Percentiles rank a stretch among this genome's conserved stretches.
Evolutionary conservation across 2,329 filamentous ascomycete genomes (phyloP).

Genomic region (Verticillium isaacii): DNA sequence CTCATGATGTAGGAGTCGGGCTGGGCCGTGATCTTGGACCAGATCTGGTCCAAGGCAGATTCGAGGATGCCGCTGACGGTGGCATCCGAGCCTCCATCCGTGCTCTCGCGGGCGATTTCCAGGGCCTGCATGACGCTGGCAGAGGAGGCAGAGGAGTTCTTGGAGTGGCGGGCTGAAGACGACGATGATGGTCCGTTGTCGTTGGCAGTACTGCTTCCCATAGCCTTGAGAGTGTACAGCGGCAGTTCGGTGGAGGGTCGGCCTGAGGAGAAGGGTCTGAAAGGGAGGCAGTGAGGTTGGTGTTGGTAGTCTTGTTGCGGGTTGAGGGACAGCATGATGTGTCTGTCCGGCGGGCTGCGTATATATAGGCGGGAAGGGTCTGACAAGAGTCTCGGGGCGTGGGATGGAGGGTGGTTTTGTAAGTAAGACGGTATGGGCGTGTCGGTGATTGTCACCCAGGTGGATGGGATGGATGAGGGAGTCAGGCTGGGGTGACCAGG

Average conservation of each 20-base stretch:
- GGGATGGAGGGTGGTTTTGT: neutral
- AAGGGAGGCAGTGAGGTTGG: slow-evolving; percentile 10
- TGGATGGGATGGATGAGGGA: neutral
- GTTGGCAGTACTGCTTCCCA: slow-evolving; percentile 9
- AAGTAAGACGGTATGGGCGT: neutral
- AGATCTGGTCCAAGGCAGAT: slow-evolving; percentile 57
- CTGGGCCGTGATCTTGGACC: slow-evolving; percentile 59
- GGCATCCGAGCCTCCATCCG: slow-evolving; percentile 60
- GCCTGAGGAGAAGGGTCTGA: slow-evolving; percentile 6
- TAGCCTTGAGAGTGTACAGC: slow-evolving; percentile 6
- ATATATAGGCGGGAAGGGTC: neutral
- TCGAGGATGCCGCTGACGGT: slow-evolving; percentile 63
- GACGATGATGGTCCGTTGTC: neutral
- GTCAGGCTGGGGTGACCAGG: neutral
- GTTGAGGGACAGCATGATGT: slow-evolving; percentile 14
- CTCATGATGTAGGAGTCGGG: slow-evolving; percentile 70
- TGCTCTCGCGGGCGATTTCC: slow-evolving; percentile 69
- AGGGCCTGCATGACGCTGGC: slow-evolving; percentile 58
- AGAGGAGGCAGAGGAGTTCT: neutral
- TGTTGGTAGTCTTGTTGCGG: slow-evolving; percentile 11
- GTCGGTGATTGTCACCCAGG: neutral
- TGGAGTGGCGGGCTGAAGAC: neutral
- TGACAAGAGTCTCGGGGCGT: neutral
- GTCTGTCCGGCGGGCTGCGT: neutral
- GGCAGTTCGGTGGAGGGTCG: slow-evolving; percentile 7